Base-by-base conservation (phyloP, 2,329 filamentous ascomycete genomes). In the Helicocarpus griseus region DNA sequence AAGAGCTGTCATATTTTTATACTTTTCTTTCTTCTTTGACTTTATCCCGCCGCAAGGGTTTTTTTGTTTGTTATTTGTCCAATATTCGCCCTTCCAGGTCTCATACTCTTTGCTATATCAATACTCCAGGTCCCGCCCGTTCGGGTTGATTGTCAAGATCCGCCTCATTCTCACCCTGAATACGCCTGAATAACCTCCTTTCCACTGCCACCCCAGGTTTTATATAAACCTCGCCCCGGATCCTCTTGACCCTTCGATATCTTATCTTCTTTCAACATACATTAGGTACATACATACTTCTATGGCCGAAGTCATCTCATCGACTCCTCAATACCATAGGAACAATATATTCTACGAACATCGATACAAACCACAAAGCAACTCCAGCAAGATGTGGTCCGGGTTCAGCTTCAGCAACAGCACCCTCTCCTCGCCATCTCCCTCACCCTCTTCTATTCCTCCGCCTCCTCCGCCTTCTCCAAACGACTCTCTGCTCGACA, bases 401-500 rank as follows among this genome's bases (percentile, higher is more conserved):
- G 59, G 56, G 47, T 60, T 60, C 58, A 61, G 57, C 51, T 61
- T 61, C 58, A 65, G 61, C 28, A 62, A 54, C 49, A 58, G 56
- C 13, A 48, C 55, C 22, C 55, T 54, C 52, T 63, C 61, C 19
- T 58, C 57, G 2, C 55, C 58, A 28, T 59, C 61, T 51, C 64
- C 62, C 38, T 66, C 58, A 4, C 56, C 64, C 11, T 61, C 59
- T 31, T 60, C 60, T 43, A 61, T 62, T 9, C 62, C 58, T 40
- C 68, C 67, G 17, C 65, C 66, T 19, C 67, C 69, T 17, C 69
- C 69, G 19, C 68, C 69, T 13, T 67, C 67, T 22, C 67, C 66
- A 9, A 65, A 56, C 56, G 65, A 71, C 56, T 62, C 63, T 17
- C 57, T 70, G 2, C 64, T 69, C 44, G 69, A 71, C 51, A 70